Conservation (phyloP, 257 asterid species). For the Pogostemon cablin region DNA sequence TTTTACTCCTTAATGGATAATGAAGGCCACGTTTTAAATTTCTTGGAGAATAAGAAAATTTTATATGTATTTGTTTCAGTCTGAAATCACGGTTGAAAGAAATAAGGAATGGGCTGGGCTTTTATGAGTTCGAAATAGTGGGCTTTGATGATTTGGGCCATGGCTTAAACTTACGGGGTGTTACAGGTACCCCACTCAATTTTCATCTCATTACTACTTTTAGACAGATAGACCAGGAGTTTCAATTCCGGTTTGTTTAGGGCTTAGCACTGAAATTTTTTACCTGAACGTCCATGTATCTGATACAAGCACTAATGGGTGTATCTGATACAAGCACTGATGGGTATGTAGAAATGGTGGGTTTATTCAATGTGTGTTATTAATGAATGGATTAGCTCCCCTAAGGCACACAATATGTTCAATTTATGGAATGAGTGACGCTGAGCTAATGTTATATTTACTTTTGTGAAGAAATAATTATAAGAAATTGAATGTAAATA, state of each 20-base stretch:
- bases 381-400: neutral
- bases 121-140: no score
- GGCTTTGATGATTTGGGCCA: no score
- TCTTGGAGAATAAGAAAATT: no score
- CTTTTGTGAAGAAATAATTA: neutral
- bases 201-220: slow-evolving; percentile 9
- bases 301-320: neutral
- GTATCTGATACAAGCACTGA: no score
- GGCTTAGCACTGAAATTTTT: slow-evolving; percentile 13
- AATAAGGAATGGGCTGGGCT: no score
- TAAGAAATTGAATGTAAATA: neutral
- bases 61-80: no score
- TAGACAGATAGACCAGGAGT: neutral
- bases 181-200: no score
- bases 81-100: no score
- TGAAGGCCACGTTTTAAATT: no score
- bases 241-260: slow-evolving; percentile 11
- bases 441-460: neutral
- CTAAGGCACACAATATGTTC: neutral
- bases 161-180: no score
- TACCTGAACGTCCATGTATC: neutral
- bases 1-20: no score
- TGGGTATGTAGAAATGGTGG: slow-evolving; percentile 1
- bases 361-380: neutral
- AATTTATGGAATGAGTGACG: neutral